A percentile compares a stretch with the other conserved stretches of the same genome.
Conservation (phyloP, 257 asterid species). For the Orobanche coerulescens region DNA sequence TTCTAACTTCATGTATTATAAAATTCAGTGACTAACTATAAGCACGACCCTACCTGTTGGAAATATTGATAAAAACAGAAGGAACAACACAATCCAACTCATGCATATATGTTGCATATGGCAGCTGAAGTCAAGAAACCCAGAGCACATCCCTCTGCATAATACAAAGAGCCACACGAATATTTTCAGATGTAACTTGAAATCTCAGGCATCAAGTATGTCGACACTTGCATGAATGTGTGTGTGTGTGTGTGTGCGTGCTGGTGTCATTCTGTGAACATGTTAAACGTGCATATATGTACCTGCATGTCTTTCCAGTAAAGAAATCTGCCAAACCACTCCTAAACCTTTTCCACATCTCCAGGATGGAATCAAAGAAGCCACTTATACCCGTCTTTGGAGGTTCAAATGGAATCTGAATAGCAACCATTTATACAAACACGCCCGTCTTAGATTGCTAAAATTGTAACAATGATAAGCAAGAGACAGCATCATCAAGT, state of each 20-base stretch:
- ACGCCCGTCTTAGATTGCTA: no score
- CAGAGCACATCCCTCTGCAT: conserved; percentile 65
- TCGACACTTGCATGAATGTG: neutral
- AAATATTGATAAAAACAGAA: conserved; percentile 63
- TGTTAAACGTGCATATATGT: no score
- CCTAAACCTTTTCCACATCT: conserved; percentile 62
- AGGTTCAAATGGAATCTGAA: conserved; percentile 83
- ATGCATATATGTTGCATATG: conserved; percentile 80
- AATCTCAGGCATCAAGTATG: neutral
- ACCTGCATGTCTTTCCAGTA: conserved; percentile 92
- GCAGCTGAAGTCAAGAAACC: conserved; percentile 84
- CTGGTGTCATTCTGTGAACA: neutral
- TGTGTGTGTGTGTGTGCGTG: neutral
- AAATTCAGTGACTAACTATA: conserved; percentile 5
- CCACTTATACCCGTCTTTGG: conserved; percentile 61
- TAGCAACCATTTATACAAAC: neutral
- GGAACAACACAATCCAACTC: conserved; percentile 75
- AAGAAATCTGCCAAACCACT: conserved; percentile 44
- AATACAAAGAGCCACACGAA: conserved; percentile 16
- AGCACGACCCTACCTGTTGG: conserved; percentile 66
- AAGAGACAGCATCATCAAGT: no score
- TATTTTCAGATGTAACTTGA: conserved; percentile 2
- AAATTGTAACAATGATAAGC: no score
- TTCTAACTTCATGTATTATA: neutral
- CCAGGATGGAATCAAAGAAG: conserved; percentile 70